Evolutionary conservation across 148 eudicot genomes (phyloP).

Genomic region (Mesembryanthemum crystallinum): DNA sequence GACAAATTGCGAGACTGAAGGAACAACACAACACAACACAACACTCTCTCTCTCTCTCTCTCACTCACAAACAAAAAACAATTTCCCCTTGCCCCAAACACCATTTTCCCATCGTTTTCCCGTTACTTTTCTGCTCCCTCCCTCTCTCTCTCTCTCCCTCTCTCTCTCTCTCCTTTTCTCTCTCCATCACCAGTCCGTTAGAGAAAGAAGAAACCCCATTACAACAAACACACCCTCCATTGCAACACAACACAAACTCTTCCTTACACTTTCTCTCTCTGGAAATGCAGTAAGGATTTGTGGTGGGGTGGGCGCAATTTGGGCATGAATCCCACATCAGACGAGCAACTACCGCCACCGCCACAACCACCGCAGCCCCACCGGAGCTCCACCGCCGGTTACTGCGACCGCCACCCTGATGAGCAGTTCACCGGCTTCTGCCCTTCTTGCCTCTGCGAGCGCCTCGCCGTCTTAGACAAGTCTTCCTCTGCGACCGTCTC

Average conservation of each 20-base stretch:
- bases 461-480: constrained; percentile 67
- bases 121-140: constrained; percentile 14
- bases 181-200: not conserved
- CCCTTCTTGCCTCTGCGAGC: constrained; percentile 84
- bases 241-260: no score
- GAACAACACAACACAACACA: not conserved
- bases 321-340: constrained; percentile 57
- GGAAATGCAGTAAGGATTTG: constrained; percentile 22
- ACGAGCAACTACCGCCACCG: constrained; percentile 58
- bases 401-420: constrained; percentile 76
- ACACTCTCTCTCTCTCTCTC: no score
- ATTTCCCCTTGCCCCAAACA: not conserved
- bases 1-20: constrained; percentile 23
- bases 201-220: not conserved
- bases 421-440: constrained; percentile 89
- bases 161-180: constrained; percentile 6
- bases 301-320: not conserved
- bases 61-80: not conserved
- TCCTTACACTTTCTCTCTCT: not conserved
- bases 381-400: constrained; percentile 61
- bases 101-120: constrained; percentile 22
- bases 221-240: not conserved
- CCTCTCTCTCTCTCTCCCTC: constrained; percentile 26
- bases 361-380: constrained; percentile 56
- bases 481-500: constrained; percentile 39